Conservation (phyloP, 129 eudicot genomes). For the Logfia minima region DNA sequence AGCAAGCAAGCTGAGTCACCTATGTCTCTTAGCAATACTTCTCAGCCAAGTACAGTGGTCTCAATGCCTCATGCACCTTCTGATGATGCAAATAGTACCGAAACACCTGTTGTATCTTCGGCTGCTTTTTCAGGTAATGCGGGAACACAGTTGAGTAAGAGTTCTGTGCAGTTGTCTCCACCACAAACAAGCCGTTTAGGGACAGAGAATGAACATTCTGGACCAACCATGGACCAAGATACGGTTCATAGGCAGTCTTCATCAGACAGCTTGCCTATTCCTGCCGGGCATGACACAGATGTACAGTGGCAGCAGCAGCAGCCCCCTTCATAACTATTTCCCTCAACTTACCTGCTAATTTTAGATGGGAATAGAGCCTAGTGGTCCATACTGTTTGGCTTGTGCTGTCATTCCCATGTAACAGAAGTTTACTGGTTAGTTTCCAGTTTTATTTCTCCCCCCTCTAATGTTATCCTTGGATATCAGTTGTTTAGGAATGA, state of each 20-base stretch:
- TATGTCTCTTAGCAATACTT: constrained; percentile 19
- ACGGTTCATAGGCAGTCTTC: constrained; percentile 47
- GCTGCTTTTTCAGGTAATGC: constrained; percentile 38
- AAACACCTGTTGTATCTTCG: constrained; percentile 33
- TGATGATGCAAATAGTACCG: constrained; percentile 38
- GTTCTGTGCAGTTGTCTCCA: constrained; percentile 31
- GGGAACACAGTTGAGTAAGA: constrained; percentile 35
- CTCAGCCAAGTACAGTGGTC: constrained; percentile 32
- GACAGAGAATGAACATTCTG: constrained; percentile 37
- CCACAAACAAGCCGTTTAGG: constrained; percentile 36
- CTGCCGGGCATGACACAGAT: constrained; percentile 41
- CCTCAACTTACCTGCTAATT: constrained; percentile 39
- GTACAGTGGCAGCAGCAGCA: constrained; percentile 52
- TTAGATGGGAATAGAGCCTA: constrained; percentile 41
- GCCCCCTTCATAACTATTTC: constrained; percentile 35
- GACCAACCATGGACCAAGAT: constrained; percentile 36
- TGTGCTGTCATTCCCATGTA: constrained; percentile 43
- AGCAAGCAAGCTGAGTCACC: constrained; percentile 39
- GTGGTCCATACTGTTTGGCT: constrained; percentile 27
- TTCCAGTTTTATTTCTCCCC: background rate
- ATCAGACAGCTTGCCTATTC: constrained; percentile 39
- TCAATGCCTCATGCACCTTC: constrained; percentile 27
- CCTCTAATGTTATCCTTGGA: background rate
- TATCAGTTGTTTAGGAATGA: background rate
- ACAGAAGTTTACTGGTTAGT: constrained; percentile 58